Conservation (phyloP, 106 monocot species). For the Dioscorea alata region DNA sequence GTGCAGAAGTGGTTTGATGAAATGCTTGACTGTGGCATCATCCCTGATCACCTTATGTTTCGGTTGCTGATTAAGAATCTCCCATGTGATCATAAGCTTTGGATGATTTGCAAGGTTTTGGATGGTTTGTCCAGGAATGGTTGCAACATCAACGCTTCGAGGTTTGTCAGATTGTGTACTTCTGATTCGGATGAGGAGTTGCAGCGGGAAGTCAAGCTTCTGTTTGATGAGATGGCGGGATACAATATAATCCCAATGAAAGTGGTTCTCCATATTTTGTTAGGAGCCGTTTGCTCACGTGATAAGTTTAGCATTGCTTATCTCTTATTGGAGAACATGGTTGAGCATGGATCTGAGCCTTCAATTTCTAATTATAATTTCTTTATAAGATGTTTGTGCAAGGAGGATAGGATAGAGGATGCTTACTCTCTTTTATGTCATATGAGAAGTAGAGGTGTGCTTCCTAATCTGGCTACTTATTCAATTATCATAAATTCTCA, state of each 20-base stretch:
- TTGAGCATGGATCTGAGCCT: constrained; percentile 26
- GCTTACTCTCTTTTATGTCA: constrained; percentile 11
- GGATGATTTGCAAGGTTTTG: constrained; percentile 22
- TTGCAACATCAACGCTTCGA: constrained; percentile 4
- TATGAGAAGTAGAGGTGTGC: constrained; percentile 17
- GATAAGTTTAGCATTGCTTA: constrained; percentile 25
- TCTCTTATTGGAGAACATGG: constrained; percentile 29
- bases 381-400: constrained; percentile 27
- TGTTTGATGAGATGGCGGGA: constrained; percentile 28
- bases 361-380: constrained; percentile 30
- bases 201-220: constrained; percentile 11
- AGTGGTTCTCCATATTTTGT: constrained; percentile 25
- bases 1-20: constrained; percentile 27
- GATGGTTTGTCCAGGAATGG: constrained; percentile 25
- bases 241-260: constrained; percentile 24
- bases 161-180: constrained; percentile 7
- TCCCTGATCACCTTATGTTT: constrained; percentile 42
- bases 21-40: constrained; percentile 24
- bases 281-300: constrained; percentile 20
- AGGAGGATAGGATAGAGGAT: constrained; percentile 17
- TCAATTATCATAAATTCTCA: constrained; percentile 25
- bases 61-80: constrained; percentile 17
- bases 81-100: constrained; percentile 4
- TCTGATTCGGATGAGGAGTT: constrained; percentile 16
- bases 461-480: constrained; percentile 24